These are phyloP conservation scores for Sphagnum fallax DNA, from an alignment of 228 moss, liverwort and hornwort genomes.

Conservation along the genomic window DNA sequence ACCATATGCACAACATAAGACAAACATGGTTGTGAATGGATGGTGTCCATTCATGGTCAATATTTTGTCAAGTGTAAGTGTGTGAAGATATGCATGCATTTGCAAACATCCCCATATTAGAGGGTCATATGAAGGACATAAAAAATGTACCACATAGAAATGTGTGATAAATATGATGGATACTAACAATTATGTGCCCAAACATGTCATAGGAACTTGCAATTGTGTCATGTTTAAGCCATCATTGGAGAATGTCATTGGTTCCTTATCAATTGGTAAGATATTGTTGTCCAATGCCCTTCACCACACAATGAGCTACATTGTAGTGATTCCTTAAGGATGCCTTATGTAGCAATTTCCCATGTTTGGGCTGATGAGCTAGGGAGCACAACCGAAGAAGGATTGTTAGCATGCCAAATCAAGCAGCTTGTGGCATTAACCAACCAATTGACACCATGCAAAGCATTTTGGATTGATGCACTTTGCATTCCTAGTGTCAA, in stretches of 20 bases:
- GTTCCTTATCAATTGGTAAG: background rate
- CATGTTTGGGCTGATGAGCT: constrained; percentile 23
- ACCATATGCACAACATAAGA: background rate
- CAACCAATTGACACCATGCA: background rate
- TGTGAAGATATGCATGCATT: background rate
- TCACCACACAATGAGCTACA: background rate
- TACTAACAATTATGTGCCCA: constrained; percentile 5
- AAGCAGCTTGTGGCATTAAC: constrained; percentile 4
- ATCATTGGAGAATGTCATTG: constrained; percentile 3
- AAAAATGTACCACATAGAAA: background rate
- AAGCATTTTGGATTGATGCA: background rate
- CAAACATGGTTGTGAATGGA: background rate
- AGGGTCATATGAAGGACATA: constrained; percentile 1
- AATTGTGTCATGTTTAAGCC: background rate
- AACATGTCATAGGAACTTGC: constrained; percentile 7
- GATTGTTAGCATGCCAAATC: constrained; percentile 14
- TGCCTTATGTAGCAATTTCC: constrained; percentile 20
- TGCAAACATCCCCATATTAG: background rate
- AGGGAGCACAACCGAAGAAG: constrained; percentile 13
- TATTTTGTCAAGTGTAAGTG: background rate
- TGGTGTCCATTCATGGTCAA: background rate
- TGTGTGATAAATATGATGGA: constrained; percentile 9
- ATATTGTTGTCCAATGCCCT: constrained; percentile 6
- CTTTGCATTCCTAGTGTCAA: background rate
- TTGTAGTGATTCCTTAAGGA: constrained; percentile 2